A percentile compares a stretch with the other conserved stretches of the same genome.
phyloP scores from a whole-genome alignment of 805 yeast genomes.

The Ogataea zsoltii region DNA sequence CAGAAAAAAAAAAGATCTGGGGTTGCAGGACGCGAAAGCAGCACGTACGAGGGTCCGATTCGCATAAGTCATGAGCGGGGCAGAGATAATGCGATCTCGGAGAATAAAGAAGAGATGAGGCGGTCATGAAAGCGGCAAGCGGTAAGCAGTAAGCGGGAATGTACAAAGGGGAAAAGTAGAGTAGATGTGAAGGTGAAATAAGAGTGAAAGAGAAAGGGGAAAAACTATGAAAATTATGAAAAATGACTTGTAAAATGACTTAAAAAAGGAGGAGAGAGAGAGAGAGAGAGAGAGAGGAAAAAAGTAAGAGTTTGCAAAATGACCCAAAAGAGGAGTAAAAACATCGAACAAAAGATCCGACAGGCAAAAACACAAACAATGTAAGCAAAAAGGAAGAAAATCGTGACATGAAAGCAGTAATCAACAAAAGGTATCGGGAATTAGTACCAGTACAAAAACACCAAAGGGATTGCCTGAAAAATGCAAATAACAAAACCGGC shows the following conservation, averaged over 20 bases:
- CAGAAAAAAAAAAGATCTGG: constrained; percentile 6
- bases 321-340: constrained; percentile 8
- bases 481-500: constrained; percentile 3
- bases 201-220: constrained; percentile 15
- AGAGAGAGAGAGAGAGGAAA: background rate
- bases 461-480: constrained; percentile 4
- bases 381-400: constrained; percentile 6
- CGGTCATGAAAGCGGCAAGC: no score
- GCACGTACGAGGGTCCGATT: no score
- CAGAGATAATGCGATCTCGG: no score
- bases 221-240: constrained; percentile 4
- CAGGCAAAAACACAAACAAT: constrained; percentile 3
- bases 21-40: background rate
- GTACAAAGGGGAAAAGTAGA: no score
- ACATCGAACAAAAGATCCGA: constrained; percentile 13
- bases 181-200: background rate
- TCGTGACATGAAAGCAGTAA: constrained; percentile 6
- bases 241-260: constrained; percentile 5
- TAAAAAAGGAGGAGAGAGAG: background rate
- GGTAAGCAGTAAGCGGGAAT: no score
- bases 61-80: no score
- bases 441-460: constrained; percentile 1
- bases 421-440: constrained; percentile 1
- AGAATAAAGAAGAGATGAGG: no score
- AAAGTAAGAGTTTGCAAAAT: background rate